Evolutionary conservation across 2,329 filamentous ascomycete species (phyloP).

Genomic region (Cercospora brassicicola): DNA sequence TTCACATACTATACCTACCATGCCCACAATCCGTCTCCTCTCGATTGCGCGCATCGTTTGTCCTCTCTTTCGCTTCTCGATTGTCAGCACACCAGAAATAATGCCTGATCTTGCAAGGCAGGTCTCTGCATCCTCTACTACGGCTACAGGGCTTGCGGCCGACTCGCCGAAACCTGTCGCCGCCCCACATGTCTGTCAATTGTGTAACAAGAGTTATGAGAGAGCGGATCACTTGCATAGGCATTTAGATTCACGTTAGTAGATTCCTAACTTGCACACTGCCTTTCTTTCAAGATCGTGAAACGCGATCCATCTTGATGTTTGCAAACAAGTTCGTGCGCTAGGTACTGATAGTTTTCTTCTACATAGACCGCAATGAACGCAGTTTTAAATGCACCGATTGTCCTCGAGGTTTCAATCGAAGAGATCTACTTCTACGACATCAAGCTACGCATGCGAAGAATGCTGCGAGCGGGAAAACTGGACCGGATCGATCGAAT

Average conservation of each 20-base stretch:
- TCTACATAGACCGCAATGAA: slow-evolving; percentile 30
- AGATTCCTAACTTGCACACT: too few species aligned
- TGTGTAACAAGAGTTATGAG: slow-evolving; percentile 36
- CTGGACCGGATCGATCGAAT: slow-evolving; percentile 24
- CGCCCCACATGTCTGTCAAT: slow-evolving; percentile 28
- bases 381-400: slow-evolving; percentile 36
- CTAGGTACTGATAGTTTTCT: too few species aligned
- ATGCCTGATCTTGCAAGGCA: not conserved
- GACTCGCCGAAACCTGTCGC: not conserved
- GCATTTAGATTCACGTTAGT: slow-evolving; percentile 37
- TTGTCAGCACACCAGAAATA: not conserved
- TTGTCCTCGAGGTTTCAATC: slow-evolving; percentile 38
- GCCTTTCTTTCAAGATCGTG: too few species aligned
- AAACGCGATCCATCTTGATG: too few species aligned
- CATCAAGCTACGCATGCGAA: slow-evolving; percentile 36
- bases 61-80: not conserved
- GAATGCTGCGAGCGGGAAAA: slow-evolving; percentile 29
- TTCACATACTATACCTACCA: not conserved
- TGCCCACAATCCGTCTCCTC: not conserved
- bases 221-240: slow-evolving; percentile 37
- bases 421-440: slow-evolving; percentile 35
- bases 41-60: not conserved
- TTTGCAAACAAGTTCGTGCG: too few species aligned
- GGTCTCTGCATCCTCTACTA: not conserved
- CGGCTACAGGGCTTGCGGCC: not conserved